A percentile compares a stretch with the other conserved stretches of the same genome.
Conservation (phyloP, 2,329 filamentous ascomycete genomes). For the Aspergillus clavatus region DNA sequence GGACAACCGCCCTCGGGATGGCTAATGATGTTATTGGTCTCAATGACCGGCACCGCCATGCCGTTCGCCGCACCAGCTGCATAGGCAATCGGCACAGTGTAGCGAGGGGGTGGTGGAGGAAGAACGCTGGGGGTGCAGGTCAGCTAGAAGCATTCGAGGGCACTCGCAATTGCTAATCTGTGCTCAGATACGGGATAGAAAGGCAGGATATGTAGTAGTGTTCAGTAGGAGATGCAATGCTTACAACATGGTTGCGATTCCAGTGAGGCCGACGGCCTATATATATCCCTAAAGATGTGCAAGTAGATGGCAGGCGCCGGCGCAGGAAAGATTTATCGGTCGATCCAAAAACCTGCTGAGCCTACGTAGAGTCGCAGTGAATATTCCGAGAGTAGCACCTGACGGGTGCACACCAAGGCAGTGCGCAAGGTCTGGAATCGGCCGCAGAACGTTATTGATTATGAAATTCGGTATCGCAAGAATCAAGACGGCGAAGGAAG, state of each 20-base stretch:
- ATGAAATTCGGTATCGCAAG: too few species aligned
- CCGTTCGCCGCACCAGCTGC: conserved; percentile 67
- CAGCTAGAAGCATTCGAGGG: conserved; percentile 10
- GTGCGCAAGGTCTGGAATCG: not conserved
- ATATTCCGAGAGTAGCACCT: conserved; percentile 10
- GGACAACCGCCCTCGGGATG: conserved; percentile 82
- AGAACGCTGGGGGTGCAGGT: conserved; percentile 59
- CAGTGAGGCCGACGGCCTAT: conserved; percentile 2
- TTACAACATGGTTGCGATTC: conserved; percentile 22
- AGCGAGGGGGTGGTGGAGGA: conserved; percentile 76
- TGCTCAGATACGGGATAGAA: conserved; percentile 1
- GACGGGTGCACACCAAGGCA: conserved; percentile 9
- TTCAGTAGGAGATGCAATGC: conserved; percentile 6
- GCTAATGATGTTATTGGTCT: conserved; percentile 86
- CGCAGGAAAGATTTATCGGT: not conserved
- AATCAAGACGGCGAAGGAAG: too few species aligned
- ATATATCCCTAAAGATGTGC: conserved; percentile 1
- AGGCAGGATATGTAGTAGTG: too few species aligned
- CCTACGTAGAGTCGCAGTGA: conserved; percentile 9
- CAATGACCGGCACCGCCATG: conserved; percentile 69
- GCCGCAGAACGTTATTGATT: too few species aligned
- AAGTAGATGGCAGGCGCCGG: not conserved
- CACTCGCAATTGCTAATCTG: not conserved
- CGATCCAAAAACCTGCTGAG: conserved; percentile 1
- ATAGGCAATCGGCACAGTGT: conserved; percentile 68